A percentile compares a stretch with the other conserved stretches of the same genome.
phyloP scores from a whole-genome alignment of 192 early-diverging fungal genomes.

The Coemansia sp. region DNA sequence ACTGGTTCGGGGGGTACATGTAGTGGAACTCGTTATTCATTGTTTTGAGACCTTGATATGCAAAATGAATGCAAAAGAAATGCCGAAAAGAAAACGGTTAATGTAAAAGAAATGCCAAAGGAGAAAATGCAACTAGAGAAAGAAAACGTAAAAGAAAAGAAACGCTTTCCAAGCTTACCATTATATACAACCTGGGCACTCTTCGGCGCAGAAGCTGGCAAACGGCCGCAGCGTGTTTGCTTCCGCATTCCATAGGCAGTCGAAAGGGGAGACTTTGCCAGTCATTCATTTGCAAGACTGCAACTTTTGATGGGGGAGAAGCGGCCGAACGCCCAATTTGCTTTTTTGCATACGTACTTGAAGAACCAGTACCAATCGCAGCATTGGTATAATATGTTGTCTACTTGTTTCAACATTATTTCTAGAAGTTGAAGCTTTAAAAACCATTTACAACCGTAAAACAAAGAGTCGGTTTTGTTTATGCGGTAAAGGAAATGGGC shows the following conservation, averaged over 20 bases:
- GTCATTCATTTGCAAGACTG: not conserved
- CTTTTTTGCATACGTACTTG: no score
- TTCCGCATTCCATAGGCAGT: not conserved
- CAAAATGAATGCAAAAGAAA: not conserved
- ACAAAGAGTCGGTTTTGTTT: not conserved
- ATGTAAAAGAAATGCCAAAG: conserved; percentile 1
- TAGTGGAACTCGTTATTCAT: conserved; percentile 27
- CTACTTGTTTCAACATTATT: not conserved
- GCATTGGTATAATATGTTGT: not conserved
- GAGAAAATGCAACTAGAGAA: not conserved
- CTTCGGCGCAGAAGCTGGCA: not conserved
- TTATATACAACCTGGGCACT: not conserved
- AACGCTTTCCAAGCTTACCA: not conserved
- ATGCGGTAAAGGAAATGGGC: not conserved
- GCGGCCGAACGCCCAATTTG: not conserved
- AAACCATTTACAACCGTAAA: not conserved
- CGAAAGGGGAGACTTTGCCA: not conserved
- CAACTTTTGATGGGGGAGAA: not conserved
- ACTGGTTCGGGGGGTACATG: conserved; percentile 32
- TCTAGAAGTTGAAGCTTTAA: not conserved
- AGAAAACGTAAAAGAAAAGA: not conserved
- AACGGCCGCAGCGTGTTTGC: not conserved
- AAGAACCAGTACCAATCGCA: not conserved
- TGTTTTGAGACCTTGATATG: not conserved
- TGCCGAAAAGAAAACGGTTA: not conserved